A percentile compares a stretch with the other conserved stretches of the same genome.
These are phyloP conservation scores for Mucor mucedo DNA, from an alignment of 371 early-diverging fungal genomes.

Conservation along the genomic window DNA sequence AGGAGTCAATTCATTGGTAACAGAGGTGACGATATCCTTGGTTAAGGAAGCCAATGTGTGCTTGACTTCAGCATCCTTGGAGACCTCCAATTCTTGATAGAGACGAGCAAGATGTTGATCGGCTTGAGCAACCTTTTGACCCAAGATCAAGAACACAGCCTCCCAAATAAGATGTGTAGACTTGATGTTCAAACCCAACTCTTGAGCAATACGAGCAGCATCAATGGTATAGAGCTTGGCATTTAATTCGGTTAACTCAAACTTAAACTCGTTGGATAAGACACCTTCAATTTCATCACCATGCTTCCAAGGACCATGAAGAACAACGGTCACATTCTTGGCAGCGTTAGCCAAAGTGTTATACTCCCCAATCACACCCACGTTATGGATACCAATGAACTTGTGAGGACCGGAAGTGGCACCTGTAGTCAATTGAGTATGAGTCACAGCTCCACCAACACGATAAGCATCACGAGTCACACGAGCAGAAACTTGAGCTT, in stretches of 20 bases:
- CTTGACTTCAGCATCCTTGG: conserved; percentile 30
- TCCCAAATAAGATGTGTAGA: conserved; percentile 61
- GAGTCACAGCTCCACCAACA: conserved; percentile 58
- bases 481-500: conserved; percentile 38
- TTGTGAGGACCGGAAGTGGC: conserved; percentile 46
- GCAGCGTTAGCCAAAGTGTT: conserved; percentile 65
- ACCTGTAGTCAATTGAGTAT: conserved; percentile 59
- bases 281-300: conserved; percentile 73
- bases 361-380: conserved; percentile 61
- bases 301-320: conserved; percentile 72
- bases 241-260: conserved; percentile 60
- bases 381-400: conserved; percentile 73
- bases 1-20: conserved; percentile 33
- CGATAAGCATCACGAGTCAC: conserved; percentile 64
- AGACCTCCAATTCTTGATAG: conserved; percentile 34
- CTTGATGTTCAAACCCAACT: conserved; percentile 61
- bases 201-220: conserved; percentile 64
- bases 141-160: conserved; percentile 60
- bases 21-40: conserved; percentile 32
- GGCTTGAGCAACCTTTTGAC: conserved; percentile 13
- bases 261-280: conserved; percentile 72
- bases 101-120: conserved; percentile 32
- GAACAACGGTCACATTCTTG: conserved; percentile 60
- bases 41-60: conserved; percentile 29
- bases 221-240: conserved; percentile 71